phyloP scores from a whole-genome alignment of 768 basidiomycete genomes.

The Russula sp. region DNA sequence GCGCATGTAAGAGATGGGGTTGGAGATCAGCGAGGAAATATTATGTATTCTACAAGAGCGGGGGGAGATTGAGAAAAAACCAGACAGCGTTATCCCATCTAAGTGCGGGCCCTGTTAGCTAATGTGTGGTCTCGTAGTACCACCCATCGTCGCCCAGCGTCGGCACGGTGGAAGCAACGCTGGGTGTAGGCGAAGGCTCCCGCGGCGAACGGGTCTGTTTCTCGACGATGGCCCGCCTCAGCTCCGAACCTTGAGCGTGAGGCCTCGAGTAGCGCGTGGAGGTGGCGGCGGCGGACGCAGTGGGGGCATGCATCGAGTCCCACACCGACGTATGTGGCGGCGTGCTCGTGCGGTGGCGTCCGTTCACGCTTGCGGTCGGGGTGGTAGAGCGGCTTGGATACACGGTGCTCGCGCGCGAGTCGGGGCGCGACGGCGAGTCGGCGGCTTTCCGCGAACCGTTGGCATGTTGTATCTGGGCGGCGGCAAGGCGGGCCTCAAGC shows the following conservation, averaged over 20 bases:
- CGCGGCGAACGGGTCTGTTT: conserved; percentile 28
- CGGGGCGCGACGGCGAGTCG: conserved; percentile 43
- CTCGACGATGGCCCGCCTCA: background rate
- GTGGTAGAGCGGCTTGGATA: conserved; percentile 49
- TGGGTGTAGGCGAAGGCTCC: conserved; percentile 67
- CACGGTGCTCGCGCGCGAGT: conserved; percentile 65
- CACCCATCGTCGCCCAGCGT: conserved; percentile 73
- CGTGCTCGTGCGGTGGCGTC: conserved; percentile 38
- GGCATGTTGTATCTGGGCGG: conserved; percentile 51
- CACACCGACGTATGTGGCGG: conserved; percentile 57
- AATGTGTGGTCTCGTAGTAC: conserved; percentile 40
- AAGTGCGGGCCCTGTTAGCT: no score
- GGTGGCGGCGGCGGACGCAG: no score
- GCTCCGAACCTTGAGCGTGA: background rate
- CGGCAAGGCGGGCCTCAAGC: conserved; percentile 47
- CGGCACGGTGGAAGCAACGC: conserved; percentile 64
- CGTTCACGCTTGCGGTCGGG: conserved; percentile 39
- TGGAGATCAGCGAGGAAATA: background rate
- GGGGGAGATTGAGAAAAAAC: background rate
- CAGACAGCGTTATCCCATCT: background rate
- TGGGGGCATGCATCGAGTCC: conserved; percentile 62
- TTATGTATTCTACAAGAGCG: background rate
- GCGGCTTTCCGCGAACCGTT: conserved; percentile 46
- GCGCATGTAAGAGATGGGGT: background rate
- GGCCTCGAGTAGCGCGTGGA: conserved; percentile 20